Conservation (phyloP, 2,329 filamentous ascomycete species). For the Aspergillus sp. region DNA sequence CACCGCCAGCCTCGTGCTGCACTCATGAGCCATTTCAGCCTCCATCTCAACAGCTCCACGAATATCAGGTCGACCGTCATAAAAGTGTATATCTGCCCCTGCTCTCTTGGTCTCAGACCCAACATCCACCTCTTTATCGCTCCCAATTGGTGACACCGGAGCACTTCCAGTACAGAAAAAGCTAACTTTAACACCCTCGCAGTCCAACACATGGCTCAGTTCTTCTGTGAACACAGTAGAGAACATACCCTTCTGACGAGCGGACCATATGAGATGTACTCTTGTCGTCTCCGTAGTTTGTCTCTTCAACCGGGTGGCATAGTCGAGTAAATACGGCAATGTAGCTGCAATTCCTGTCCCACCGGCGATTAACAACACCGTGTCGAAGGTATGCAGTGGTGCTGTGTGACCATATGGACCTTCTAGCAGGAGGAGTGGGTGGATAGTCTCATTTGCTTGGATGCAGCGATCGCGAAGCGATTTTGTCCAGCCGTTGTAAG, state of each 20-base stretch:
- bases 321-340: constrained; percentile 30
- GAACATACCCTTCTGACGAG: constrained; percentile 25
- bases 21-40: background rate
- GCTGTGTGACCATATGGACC: constrained; percentile 49
- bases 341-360: constrained; percentile 41
- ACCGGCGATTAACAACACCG: constrained; percentile 50
- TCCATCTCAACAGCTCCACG: background rate
- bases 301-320: constrained; percentile 13
- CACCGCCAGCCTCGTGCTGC: background rate
- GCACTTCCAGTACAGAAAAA: too few species aligned
- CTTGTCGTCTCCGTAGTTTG: constrained; percentile 5
- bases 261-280: constrained; percentile 22
- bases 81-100: too few species aligned
- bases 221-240: too few species aligned
- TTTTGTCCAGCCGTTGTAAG: constrained; percentile 32
- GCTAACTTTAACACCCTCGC: too few species aligned
- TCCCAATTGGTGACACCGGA: too few species aligned
- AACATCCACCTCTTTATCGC: too few species aligned
- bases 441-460: constrained; percentile 48
- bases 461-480: background rate
- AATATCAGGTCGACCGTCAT: too few species aligned
- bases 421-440: constrained; percentile 38
- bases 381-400: constrained; percentile 48
- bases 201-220: too few species aligned
- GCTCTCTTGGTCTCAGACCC: rapidly evolving